Evolutionary conservation across 305 asterid species (phyloP), one percentile per base, ranked within the genome.

Genomic region (Fraxinus paxiana): DNA sequence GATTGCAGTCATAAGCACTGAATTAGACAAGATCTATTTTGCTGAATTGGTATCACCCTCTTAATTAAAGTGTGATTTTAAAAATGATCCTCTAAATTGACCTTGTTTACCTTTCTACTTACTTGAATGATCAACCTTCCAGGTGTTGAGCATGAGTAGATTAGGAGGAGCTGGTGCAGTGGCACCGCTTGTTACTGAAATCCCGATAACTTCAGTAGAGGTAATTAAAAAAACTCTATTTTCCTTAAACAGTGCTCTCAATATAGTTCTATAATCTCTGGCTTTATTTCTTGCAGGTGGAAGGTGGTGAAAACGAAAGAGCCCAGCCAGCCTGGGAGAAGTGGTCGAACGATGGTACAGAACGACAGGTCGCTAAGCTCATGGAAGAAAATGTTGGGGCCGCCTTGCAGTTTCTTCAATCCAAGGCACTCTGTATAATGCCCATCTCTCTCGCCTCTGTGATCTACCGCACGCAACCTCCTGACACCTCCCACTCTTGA

Each of bases 111-210:
- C 51, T 43, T 43, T 43, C n/a, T 43, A 2, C n/a, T 43, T 2
- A 43, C 4, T 43, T 43, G n/a, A 46, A 48, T 4, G 22, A 15
- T 15, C 61, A n/a, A 51, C 61, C 61, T 82, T 90, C 77, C 92
- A 96, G 99, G 98, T 96, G 77, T 88, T 96, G 91, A 96, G 99
- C 89, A 93, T 96, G 97, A 96, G 99, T 85, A 90, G 99, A 92
- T 82, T 94, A 85, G 99, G 99, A 80, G 99, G 96, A 84, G 97
- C 97, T 69, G 97, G 97, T 48, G 98, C 98, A 3, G 99, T 92
- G 80, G 98, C 98, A 70, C 98, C 99, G 3, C 98, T 96, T 54
- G 98, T 92, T 85, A 91, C 97, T 43, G 99, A 96, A 81, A 89
- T 92, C 75, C 98, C 98, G 65, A 76, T 94, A 83, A 89, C 96